Evolutionary conservation across 2,329 filamentous ascomycete species (phyloP).

Genomic region (Fusarium lateritium): DNA sequence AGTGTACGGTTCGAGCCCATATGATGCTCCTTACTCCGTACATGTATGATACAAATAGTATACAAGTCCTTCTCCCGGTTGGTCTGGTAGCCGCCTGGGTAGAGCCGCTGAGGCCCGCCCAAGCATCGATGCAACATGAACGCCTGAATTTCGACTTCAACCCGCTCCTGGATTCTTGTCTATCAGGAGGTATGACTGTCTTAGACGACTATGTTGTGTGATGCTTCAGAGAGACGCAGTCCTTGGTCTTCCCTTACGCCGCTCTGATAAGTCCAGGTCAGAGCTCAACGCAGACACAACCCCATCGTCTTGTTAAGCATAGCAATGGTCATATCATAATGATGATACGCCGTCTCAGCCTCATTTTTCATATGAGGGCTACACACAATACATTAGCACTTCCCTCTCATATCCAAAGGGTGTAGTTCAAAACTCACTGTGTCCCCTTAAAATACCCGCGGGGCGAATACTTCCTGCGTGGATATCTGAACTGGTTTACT

Average conservation of each 20-base stretch:
- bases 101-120: background rate
- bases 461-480: constrained; percentile 18
- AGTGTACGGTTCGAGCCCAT: background rate
- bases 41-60: constrained; percentile 26
- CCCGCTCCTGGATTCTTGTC: too few relatives aligned
- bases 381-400: constrained; percentile 13
- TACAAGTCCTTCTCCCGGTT: constrained; percentile 7
- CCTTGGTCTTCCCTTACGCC: background rate
- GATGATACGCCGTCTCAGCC: constrained; percentile 61
- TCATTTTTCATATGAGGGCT: constrained; percentile 42
- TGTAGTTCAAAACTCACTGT: constrained; percentile 43
- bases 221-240: background rate
- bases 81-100: background rate
- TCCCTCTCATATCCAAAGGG: background rate
- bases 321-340: constrained; percentile 78
- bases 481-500: constrained; percentile 43
- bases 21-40: background rate
- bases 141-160: background rate
- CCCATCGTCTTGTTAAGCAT: constrained; percentile 84
- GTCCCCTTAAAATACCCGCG: constrained; percentile 38
- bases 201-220: background rate
- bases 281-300: constrained; percentile 67
- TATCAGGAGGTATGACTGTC: background rate
- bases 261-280: background rate
- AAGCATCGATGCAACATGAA: background rate